These are phyloP conservation scores for Infundibulicybe gibba DNA, from an alignment of 768 basidiomycete genomes.

Conservation along the genomic window DNA sequence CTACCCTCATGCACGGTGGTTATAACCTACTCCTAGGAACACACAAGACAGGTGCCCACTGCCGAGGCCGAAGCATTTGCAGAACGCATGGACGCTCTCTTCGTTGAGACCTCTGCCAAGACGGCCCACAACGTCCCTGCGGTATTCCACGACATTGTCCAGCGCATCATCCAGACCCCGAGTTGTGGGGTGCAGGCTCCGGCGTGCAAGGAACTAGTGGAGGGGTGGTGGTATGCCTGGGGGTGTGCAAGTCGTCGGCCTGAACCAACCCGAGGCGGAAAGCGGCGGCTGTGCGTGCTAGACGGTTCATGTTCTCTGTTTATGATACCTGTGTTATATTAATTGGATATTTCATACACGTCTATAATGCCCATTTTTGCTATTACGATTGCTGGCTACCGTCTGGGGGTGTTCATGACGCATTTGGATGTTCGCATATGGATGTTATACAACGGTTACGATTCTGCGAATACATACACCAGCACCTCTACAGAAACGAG, in stretches of 20 bases:
- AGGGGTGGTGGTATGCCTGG: constrained; percentile 48
- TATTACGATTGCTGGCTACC: too few species aligned
- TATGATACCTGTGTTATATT: too few species aligned
- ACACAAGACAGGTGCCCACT: constrained; percentile 81
- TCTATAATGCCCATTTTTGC: too few species aligned
- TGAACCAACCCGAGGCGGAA: constrained; percentile 16
- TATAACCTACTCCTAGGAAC: too few species aligned
- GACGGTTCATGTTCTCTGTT: too few species aligned
- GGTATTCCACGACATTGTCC: constrained; percentile 70
- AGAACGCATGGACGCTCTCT: constrained; percentile 73
- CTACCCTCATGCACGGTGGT: too few species aligned
- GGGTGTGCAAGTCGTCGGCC: constrained; percentile 43
- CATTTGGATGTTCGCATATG: too few species aligned
- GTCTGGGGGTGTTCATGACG: too few species aligned
- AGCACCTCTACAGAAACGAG: too few species aligned
- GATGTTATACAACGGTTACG: too few species aligned
- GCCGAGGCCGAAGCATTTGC: constrained; percentile 82
- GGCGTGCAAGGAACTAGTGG: constrained; percentile 28
- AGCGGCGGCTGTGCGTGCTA: constrained; percentile 26
- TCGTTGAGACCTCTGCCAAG: constrained; percentile 93
- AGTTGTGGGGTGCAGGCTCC: constrained; percentile 57
- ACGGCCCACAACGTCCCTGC: constrained; percentile 81
- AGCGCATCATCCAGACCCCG: constrained; percentile 78
- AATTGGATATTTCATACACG: too few species aligned
- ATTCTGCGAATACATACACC: too few species aligned